These are phyloP conservation scores for Aspergillus viridinutans DNA, from an alignment of 2,329 filamentous ascomycete species.

Conservation along the genomic window DNA sequence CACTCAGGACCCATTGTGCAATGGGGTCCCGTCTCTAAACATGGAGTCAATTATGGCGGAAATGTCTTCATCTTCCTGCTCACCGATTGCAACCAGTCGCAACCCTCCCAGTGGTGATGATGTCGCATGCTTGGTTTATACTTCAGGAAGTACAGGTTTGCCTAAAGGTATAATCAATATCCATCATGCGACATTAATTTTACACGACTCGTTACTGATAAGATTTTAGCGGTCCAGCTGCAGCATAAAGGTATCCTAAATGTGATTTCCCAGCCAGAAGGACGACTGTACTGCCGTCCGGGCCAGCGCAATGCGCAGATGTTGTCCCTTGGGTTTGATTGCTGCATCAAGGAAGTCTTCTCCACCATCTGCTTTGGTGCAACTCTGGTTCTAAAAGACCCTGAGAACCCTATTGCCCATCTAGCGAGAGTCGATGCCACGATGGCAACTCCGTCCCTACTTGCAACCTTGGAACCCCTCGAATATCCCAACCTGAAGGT, in stretches of 20 bases:
- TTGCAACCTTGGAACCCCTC: not conserved
- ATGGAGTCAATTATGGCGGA: not conserved
- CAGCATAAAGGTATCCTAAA: not conserved
- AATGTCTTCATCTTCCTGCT: not conserved
- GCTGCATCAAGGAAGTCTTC: slow-evolving; percentile 40
- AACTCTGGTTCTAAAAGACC: slow-evolving; percentile 4
- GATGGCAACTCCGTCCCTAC: not conserved
- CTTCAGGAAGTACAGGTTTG: not conserved
- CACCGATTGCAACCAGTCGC: no score
- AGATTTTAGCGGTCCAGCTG: not conserved
- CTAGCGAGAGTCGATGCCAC: not conserved
- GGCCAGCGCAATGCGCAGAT: slow-evolving; percentile 34
- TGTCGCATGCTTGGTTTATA: not conserved
- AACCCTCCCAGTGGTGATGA: not conserved
- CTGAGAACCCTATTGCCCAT: not conserved
- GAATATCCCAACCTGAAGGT: not conserved
- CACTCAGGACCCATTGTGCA: not conserved
- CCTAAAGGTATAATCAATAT: not conserved
- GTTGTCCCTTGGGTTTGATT: slow-evolving; percentile 43
- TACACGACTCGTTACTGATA: not conserved
- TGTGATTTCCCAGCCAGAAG: not conserved
- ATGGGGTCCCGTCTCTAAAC: not conserved
- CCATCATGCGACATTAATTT: no score
- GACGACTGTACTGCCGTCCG: not conserved
- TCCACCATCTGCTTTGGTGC: slow-evolving; percentile 34